Evolutionary conservation across 164 flowering plant species (phyloP).

Genomic region (Nymphaea thermarum): DNA sequence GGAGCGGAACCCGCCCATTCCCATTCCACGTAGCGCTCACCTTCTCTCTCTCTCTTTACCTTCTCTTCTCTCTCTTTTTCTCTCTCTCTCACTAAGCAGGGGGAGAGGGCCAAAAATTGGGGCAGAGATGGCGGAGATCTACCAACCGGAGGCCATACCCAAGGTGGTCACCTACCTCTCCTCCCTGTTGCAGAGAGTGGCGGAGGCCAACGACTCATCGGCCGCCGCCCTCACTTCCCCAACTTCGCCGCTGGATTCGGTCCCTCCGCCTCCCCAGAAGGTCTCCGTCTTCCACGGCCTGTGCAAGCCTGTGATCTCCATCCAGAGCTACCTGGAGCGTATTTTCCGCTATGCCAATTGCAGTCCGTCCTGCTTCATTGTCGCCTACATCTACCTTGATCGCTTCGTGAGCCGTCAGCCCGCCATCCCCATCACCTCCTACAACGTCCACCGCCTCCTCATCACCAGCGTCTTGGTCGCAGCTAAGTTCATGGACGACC

Average conservation of each 20-base stretch:
- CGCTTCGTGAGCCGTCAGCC: conserved; percentile 33
- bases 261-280: conserved; percentile 9
- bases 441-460: conserved; percentile 44
- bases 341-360: conserved; percentile 58
- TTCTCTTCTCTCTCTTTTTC: background rate
- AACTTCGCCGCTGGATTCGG: background rate
- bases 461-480: conserved; percentile 41
- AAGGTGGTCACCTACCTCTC: conserved; percentile 24
- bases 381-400: conserved; percentile 52
- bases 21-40: too few relatives aligned
- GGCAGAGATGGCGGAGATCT: background rate
- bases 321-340: conserved; percentile 45
- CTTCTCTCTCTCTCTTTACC: too few relatives aligned
- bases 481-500: conserved; percentile 45
- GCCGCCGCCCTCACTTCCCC: background rate
- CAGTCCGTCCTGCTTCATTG: conserved; percentile 52
- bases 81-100: background rate
- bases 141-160: conserved; percentile 7
- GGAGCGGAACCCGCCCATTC: too few relatives aligned
- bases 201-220: conserved; percentile 21
- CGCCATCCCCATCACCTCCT: conserved; percentile 29
- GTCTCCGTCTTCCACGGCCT: conserved; percentile 43
- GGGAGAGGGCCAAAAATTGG: background rate
- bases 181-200: conserved; percentile 26
- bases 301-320: conserved; percentile 34